A percentile compares a stretch with the other conserved stretches of the same genome.
Conservation (phyloP, 495 filamentous ascomycete species). For the Penicillium chermesinum region DNA sequence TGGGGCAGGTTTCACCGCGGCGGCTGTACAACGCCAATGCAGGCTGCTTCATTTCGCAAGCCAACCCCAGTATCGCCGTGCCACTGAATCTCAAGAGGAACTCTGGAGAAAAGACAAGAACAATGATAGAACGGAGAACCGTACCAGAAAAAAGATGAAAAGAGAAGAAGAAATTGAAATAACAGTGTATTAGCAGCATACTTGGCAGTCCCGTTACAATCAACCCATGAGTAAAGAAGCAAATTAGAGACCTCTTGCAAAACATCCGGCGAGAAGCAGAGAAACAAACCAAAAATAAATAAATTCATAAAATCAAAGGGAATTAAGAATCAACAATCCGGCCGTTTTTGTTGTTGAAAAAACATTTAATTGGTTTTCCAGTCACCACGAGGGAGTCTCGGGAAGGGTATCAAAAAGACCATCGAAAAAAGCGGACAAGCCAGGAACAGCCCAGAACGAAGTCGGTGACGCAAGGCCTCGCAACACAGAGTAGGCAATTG, state of each 20-base stretch:
- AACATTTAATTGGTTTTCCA: conserved; percentile 12
- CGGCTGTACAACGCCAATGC: not conserved
- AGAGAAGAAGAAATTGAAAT: conserved; percentile 3
- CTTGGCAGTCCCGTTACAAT: conserved; percentile 20
- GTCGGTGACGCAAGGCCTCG: not conserved
- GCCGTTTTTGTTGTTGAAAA: conserved; percentile 18
- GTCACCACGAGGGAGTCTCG: conserved; percentile 34
- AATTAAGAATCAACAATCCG: conserved; percentile 14
- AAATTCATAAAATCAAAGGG: conserved; percentile 2
- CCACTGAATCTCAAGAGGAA: not conserved
- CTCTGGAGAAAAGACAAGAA: not conserved
- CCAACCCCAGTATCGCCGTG: not conserved
- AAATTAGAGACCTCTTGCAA: conserved; percentile 17
- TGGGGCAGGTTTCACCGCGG: not conserved
- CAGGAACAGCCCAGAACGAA: conserved; percentile 10
- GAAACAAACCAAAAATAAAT: too few species aligned
- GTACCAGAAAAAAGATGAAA: conserved; percentile 3
- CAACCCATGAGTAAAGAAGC: conserved; percentile 14
- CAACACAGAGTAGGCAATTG: not conserved
- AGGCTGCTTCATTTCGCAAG: not conserved
- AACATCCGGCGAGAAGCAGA: conserved; percentile 10
- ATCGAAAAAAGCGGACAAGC: conserved; percentile 27
- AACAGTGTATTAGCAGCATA: conserved; percentile 25
- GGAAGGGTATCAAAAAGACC: conserved; percentile 46
- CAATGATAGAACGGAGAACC: not conserved